Evolutionary conservation across 1,139 yeast species (phyloP), one percentile per base, ranked within the genome.

Genomic region (Scheffersomyces parashehatae): DNA sequence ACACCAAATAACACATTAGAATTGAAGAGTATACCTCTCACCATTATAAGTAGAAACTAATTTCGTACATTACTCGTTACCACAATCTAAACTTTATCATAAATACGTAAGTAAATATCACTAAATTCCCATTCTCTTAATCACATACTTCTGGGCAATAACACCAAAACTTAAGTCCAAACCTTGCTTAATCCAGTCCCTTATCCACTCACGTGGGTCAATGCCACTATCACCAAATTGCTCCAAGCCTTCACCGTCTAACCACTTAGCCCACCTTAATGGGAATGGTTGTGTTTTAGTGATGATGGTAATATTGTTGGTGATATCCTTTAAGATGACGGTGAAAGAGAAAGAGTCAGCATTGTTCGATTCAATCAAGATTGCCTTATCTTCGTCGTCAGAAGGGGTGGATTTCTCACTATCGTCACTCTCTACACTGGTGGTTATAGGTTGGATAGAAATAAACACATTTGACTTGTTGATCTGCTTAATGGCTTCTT

Each of bases 121-220:
- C 45, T 58, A 77, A 42, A 75, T 72, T 2, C 96, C 97, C 98
- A 93, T 93, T 64, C 99, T 79, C 63, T 82, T 85, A 41, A 91
- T 82, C 36, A 93, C 96, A 62, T 93, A 93, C 57, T 84, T 82
- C 64, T 93, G 99, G 1, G 97, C 96, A 32, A 88, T 70, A 1
- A 88, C 85, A 8, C 97, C 98, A 50, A 91, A 79, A 29, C 90
- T 76, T 52, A 90, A 75, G 29, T 83, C 82, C 44, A 93, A 72
- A 0, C 96, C 95, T 53, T 87, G 88, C 56, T 81, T 85, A 35
- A 93, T 78, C 98, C 98, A 91, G 47, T 82, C 93, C 41, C 81
- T 77, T n/a, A 93, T 95, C 99, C 99, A 93, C 51, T 88, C 96
- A 41, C 89, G 76, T 10, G 98, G 97, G 62, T 91, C 96, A 35